Evolutionary conservation across 2,329 filamentous ascomycete species (phyloP), one percentile per base, ranked within the genome.

Genomic region (Sclerotinia trifoliorum): DNA sequence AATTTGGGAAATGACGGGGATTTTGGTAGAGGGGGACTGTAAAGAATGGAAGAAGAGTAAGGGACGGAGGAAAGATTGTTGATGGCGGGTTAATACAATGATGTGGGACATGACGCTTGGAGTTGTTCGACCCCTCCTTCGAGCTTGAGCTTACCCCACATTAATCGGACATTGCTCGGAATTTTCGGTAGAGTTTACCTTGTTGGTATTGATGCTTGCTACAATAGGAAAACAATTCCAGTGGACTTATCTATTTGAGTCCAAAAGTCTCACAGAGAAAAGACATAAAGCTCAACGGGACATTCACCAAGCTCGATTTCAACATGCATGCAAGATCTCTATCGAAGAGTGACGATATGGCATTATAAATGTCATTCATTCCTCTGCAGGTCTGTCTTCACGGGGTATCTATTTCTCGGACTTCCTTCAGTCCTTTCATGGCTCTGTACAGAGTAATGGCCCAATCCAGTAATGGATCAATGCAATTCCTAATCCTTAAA

Each of bases 41-140:
- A 62, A 11, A n/a, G 21, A 29, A 7, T 1, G 19, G 32, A 32
- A 29, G 17, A 55, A 55, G 15, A 19, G 11, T 26, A 17, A 42
- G 35, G 29, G 32, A 35, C 10, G 24, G 24, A 46, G 29, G 26
- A 15, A 29, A 32, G 29, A 48, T 49, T 51, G 63, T 48, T 64
- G 42, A 55, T 44, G 21, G 24, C 42, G 29, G 17, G 56, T 68
- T 65, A 19, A 63, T 39, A 62, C n/a, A 49, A 49, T 51, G 46
- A 58, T 29, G 39, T 61, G 52, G 52, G 52, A 55, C 24, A 73
- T 75, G 74, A 75, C 73, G 74, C 72, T 74, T 71, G 71, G 68
- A 70, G 7, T 68, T 71, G 63, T 63, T 39, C 69, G 63, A 73
- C 74, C 73, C 73, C 74, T 74, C 73, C 35, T 67, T 67, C 48